Evolutionary conservation across 257 asterid species (phyloP).

Genomic region (Nicotiana noctiflora): DNA sequence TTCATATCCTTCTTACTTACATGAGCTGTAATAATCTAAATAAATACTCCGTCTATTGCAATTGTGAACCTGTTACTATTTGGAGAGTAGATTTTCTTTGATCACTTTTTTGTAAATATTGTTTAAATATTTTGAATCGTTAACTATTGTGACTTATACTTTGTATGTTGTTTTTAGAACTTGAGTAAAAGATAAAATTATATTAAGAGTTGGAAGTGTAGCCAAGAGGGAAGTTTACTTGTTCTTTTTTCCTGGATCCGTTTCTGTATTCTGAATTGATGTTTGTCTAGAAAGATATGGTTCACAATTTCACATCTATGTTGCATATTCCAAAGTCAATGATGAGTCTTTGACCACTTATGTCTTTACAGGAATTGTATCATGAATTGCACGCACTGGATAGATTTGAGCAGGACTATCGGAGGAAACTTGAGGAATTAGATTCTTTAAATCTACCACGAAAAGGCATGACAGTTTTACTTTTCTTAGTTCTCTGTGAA

Average conservation of each 20-base stretch:
- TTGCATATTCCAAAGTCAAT: background rate
- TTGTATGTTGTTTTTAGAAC: no score
- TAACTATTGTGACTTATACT: no score
- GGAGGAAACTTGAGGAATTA: conserved; percentile 81
- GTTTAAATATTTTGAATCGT: no score
- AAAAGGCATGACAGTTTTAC: conserved; percentile 42
- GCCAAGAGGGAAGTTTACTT: background rate
- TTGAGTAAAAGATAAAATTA: background rate
- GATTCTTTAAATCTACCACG: conserved; percentile 83
- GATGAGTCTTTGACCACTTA: conserved; percentile 17
- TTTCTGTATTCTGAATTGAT: background rate
- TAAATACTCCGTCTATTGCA: background rate
- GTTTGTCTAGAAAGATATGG: background rate
- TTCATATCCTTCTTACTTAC: background rate
- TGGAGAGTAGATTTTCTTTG: no score
- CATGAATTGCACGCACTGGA: conserved; percentile 92
- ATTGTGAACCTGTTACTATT: no score
- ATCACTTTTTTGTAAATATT: no score
- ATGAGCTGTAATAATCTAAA: background rate
- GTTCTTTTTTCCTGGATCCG: background rate
- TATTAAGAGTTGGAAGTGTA: background rate
- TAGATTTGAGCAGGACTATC: conserved; percentile 90
- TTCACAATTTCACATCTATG: background rate
- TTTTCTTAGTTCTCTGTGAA: background rate
- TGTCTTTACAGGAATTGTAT: conserved; percentile 74